Percentiles rank a stretch among this genome's conserved stretches.
Conservation (phyloP, 306 rosid genomes). For the Acmispon strigosus region DNA sequence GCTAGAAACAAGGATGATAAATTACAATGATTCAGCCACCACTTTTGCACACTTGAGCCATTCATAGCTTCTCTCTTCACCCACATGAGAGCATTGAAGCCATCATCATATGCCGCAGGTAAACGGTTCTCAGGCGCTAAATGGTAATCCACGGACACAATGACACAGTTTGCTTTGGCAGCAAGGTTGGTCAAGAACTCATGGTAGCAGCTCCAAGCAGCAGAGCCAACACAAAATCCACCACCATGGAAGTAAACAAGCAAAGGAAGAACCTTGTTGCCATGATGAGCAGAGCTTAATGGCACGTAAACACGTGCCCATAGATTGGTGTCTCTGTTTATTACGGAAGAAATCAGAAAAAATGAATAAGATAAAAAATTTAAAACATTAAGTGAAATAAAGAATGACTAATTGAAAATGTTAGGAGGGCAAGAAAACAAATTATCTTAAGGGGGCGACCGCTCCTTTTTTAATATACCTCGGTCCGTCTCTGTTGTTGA, state of each 20-base stretch:
- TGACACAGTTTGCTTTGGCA: conserved; percentile 47
- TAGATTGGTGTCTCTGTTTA: conserved; percentile 37
- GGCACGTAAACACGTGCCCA: conserved; percentile 72
- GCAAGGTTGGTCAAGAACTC: conserved; percentile 57
- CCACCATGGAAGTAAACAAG: conserved; percentile 87
- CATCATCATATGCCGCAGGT: conserved; percentile 76
- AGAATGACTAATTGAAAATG: no score
- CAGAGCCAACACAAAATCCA: conserved; percentile 92
- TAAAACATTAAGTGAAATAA: no score
- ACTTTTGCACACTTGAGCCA: conserved; percentile 32
- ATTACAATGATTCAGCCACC: conserved; percentile 63
- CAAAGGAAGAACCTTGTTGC: conserved; percentile 38
- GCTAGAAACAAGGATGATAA: conserved; percentile 39
- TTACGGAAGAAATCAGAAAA: no score
- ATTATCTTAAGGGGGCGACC: no score
- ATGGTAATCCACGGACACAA: conserved; percentile 61
- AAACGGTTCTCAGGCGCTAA: conserved; percentile 77
- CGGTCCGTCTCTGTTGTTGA: not conserved
- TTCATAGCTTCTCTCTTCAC: conserved; percentile 47
- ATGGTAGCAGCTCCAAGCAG: conserved; percentile 85
- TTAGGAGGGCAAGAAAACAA: no score
- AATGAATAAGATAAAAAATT: no score
- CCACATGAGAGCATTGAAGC: conserved; percentile 60
- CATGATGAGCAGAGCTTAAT: not conserved
- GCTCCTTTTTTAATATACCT: no score